Evolutionary conservation across 225 moss, liverwort and hornwort genomes (phyloP), one percentile per base, ranked within the genome.

Genomic region (Rhytidiadelphus loreus): DNA sequence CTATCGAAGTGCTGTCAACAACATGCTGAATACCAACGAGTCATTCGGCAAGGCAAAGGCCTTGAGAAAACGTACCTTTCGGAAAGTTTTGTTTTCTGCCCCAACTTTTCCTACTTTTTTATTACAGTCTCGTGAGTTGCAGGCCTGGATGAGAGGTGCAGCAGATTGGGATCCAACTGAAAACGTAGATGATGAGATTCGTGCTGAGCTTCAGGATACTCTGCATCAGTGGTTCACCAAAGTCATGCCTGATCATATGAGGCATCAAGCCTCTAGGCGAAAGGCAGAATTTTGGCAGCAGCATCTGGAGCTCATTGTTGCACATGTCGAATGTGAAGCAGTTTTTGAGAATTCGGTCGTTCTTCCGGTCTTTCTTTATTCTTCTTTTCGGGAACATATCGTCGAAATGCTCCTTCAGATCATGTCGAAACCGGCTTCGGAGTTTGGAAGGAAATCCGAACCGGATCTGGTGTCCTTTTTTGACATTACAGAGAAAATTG

Each of bases 41-140:
- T 59, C 74, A 14, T 88, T 91, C 32, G 59, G 44, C n/a, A 90
- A 77, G 32, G 63, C 72, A 46, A 92, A 90, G 78, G 21, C 16
- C 61, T 37, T 94, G 86, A 89, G 92, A 74, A 77, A 85, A 70
- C 77, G 15, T 57, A 64, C 83, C 29, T 88, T 82, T 83, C 89
- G 86, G 77, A 86, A 89, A 77, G 91, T 78, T 12, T 83, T 94
- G 83, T 32, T 86, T 71, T 81, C 89, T 84, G 94, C 94, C 53
- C 94, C 94, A 50, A 94, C 92, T 16, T 86, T 92, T 62, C 92
- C 92, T n/a, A 43, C 48, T 9, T 93, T 94, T 73, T 79, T 94
- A 68, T 20, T 48, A 15, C 89, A 89, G 64, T 83, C 90, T 29
- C 57, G 10, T 43, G 90, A 74, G 13, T 77, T 94, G 70, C 82